Conservation (phyloP, 2,329 filamentous ascomycete species). For the Pseudocercospora crystallina region DNA sequence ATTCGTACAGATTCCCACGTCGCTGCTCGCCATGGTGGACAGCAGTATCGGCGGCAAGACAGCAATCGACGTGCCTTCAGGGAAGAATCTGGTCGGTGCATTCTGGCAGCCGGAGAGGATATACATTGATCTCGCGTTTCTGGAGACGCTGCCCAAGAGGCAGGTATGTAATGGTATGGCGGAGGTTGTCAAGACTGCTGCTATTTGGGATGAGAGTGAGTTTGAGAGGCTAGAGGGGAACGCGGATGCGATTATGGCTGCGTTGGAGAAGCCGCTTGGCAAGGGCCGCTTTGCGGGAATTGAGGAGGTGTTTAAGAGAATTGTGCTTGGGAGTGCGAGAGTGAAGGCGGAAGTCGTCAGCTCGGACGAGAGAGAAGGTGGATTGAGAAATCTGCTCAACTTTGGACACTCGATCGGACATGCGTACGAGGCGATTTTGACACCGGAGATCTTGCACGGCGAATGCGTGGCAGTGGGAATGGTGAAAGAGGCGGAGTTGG, state of each 20-base stretch:
- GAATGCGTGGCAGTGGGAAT: conserved; percentile 97
- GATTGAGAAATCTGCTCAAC: conserved; percentile 89
- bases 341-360: conserved; percentile 96
- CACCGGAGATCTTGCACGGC: conserved; percentile 91
- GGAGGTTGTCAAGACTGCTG: conserved; percentile 82
- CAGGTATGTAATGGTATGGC: conserved; percentile 99
- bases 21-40: conserved; percentile 94
- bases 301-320: conserved; percentile 48
- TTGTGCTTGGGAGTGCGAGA: conserved; percentile 85
- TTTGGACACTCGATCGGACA: conserved; percentile 98
- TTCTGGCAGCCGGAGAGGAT: conserved; percentile 96
- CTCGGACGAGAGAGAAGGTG: conserved; percentile 89
- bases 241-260: conserved; percentile 71
- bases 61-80: conserved; percentile 91
- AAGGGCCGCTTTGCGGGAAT: conserved; percentile 68
- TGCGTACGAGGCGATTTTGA: conserved; percentile 91
- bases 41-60: conserved; percentile 98
- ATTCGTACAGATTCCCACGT: conserved; percentile 95
- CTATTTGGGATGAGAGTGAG: conserved; percentile 88
- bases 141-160: conserved; percentile 83
- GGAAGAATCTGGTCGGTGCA: conserved; percentile 92
- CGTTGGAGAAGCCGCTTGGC: conserved; percentile 62
- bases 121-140: conserved; percentile 89
- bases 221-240: conserved; percentile 83
- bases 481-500: conserved; percentile 95